Base-by-base conservation (phyloP, 2,329 filamentous ascomycete genomes). In the Fusarium oligoseptatum region DNA sequence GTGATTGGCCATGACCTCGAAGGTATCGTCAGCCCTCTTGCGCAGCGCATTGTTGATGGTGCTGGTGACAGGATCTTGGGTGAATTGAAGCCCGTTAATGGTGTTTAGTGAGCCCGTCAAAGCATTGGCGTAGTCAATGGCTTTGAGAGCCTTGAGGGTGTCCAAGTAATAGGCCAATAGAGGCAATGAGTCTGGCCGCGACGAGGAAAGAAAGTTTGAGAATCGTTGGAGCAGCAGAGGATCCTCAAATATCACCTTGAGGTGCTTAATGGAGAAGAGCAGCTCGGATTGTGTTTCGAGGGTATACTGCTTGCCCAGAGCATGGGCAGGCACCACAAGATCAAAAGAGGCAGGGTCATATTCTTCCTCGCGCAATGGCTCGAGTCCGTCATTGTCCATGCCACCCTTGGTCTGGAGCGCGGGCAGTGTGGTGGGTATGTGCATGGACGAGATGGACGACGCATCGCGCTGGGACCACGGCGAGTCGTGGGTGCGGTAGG, bases 81-180 rank as follows among this genome's bases (percentile, higher is more conserved):
- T 90, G 66, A 92, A 92, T 2, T 87, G 86, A 36, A 89, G 83
- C 0, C 86, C 88, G 6, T 86, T 81, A 15, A 93, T 87, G 0
- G 87, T 86, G 32, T 89, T 86, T 10, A 94, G 84, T 2, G 90
- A 87, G 70, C 89, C 88, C 2, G 91, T 87, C 39, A 95, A 87
- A 0, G 92, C 89, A 80, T 95, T 94, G 22, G 92, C 89, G 76
- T 95, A 95, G 37, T 88, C 86, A 67, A 95, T 91, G 2, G 93
- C 92, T 74, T 90, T 89, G 14, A 94, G 81, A 1, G 93, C 92
- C 78, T 95, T 95, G 67, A 91, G 81, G 0, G 92, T 88, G 75
- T 94, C 92, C 2, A 95, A 85, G 73, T 94, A 94, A 83, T 94
- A 94, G 29, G 91, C 88, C 15, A 95, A 82, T 9, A 93, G 83